These are phyloP conservation scores for Debaryomyces tyrocola DNA, from an alignment of 805 yeast species.

Conservation along the genomic window DNA sequence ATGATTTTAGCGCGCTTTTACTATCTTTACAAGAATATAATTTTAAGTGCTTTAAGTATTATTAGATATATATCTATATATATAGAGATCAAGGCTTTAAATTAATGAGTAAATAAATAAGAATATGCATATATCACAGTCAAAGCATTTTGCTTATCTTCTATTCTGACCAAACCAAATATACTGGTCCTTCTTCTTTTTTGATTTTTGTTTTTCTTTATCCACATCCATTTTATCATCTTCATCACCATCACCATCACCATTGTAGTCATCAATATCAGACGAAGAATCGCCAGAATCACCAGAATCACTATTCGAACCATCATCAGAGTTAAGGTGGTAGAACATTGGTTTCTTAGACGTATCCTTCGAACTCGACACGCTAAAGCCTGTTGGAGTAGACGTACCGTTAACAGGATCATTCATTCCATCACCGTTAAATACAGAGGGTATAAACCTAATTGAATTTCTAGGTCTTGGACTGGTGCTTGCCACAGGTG, in stretches of 20 bases:
- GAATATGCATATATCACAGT: not conserved
- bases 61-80: not conserved
- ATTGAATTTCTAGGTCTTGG: conserved; percentile 25
- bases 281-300: conserved; percentile 4
- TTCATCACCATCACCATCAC: conserved; percentile 16
- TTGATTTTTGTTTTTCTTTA: conserved; percentile 2
- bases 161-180: conserved; percentile 43
- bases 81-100: not conserved
- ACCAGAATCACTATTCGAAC: conserved; percentile 4
- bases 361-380: not conserved
- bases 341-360: conserved; percentile 28
- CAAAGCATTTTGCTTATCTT: conserved; percentile 2
- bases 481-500: not conserved
- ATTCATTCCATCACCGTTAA: conserved; percentile 5
- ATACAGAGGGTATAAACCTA: conserved; percentile 30
- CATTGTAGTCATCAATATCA: conserved; percentile 11
- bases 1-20: not conserved
- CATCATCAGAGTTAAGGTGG: conserved; percentile 21
- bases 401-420: conserved; percentile 5
- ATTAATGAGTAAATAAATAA: not conserved
- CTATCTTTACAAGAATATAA: not conserved
- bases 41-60: not conserved
- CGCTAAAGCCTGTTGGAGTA: conserved; percentile 1
- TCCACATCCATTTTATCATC: conserved; percentile 6
- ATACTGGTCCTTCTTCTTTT: conserved; percentile 17